Evolutionary conservation across 2,329 filamentous ascomycete species (phyloP), one percentile per base, ranked within the genome.

Genomic region (Pseudogymnoascus sp.): DNA sequence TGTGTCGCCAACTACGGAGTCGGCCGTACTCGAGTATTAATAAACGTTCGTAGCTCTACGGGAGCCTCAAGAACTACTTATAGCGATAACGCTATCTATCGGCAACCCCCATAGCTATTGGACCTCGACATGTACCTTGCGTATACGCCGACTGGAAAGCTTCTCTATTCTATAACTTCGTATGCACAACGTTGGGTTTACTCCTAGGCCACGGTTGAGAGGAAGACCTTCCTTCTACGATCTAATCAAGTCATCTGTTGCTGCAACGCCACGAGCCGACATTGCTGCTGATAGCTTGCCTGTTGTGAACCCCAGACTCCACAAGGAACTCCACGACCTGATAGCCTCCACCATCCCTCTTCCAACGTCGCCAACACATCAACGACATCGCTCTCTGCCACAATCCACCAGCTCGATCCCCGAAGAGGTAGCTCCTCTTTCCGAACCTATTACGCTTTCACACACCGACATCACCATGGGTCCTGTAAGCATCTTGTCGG

Each of bases 151-250:
- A 25, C 33, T 33, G 23, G 23, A 39, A 60, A 60, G 58, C 33
- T 41, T 39, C 33, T 60, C 19, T 55, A 55, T 25, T 41, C n/a
- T 22, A 33, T 60, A 60, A 25, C 22, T 60, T 41, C 38, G 33
- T 39, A 60, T 60, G 58, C 58, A 60, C 58, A 38, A 38, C 58
- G 58, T 60, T 60, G 58, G 58, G 9, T 60, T 60, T 41, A 39
- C 58, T 60, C 58, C 73, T 65, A 72, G 82, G 71, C 83, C 82
- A 72, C 80, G 78, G 73, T 75, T 87, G 67, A 81, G 78, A 78
- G 75, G 79, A 72, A 82, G 83, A 68, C 82, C 84, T 61, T 88
- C 84, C 60, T 76, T 88, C 66, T 78, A 85, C 72, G 84, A 88
- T 70, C 78, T 88, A 68, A 79, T 88, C 67, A 75, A 75, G 63